Base-by-base conservation (phyloP, 2,329 filamentous ascomycete genomes). In the Trichophyton simii region DNA sequence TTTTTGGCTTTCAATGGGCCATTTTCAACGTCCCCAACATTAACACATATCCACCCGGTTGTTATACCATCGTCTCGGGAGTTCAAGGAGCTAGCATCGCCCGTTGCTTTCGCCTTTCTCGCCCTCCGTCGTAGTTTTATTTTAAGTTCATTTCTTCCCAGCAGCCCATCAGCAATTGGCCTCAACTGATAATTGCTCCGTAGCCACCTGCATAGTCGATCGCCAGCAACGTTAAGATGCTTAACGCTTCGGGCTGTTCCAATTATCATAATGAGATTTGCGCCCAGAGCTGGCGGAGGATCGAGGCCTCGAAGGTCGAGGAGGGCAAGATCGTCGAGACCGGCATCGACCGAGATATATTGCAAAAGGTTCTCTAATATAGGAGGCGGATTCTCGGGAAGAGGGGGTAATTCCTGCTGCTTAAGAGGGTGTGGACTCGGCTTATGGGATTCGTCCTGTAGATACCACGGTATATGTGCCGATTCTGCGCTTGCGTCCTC, bases 31-130 rank as follows among this genome's bases (percentile, higher is more conserved):
- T 82, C 83, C 3, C 89, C 89, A 8, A 94, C 82, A 71, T 96
- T 95, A 63, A 97, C 88, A 73, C 94, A 99, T 20, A 99, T 87
- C 94, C 94, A 99, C 8, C 91, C 91, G 0, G 92, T 96, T 11
- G 87, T 86, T 59, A 96, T 88, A 1, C 91, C 92, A 69, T 96
- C 89, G 67, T 96, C 91, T 9, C 83, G 83, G 4, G 83, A 78
- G 44, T 75, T 72, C 6, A 74, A 66, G 55, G 78, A 80, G n/a
- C 85, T 84, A 0, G 84, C 83, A 63, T 83, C 87, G 13, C 88
- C 90, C 66, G 95, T 77, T 63, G 96, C 78, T 72, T 89, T 90
- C 36, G 90, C 88, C 67, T 87, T 86, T 72, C 89, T 89, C 6
- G 88, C 85, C 72, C 91, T 87, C 48, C 94, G 81, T 41, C 87